Evolutionary conservation across 495 filamentous ascomycete species (phyloP), one percentile per base, ranked within the genome.

Genomic region (Sabuloglossum arenarium): DNA sequence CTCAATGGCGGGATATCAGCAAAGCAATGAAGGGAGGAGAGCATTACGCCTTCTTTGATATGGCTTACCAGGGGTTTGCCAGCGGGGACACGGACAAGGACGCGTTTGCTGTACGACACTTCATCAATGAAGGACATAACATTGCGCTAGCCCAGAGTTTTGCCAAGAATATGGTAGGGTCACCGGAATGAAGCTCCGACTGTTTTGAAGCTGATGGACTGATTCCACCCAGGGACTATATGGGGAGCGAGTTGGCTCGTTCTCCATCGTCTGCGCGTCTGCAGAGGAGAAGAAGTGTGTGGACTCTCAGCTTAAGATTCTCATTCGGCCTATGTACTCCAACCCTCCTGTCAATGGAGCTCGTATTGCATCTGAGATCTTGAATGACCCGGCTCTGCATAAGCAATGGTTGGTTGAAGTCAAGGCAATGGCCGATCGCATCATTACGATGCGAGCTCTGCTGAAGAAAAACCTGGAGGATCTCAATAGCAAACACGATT

Each of bases 31-130:
- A 94, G 79, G 77, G 79, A 69, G 81, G 85, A 70, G 82, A 76
- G 43, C 91, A 97, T 75, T 95, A 81, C 66, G 79, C 88, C 56
- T 95, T 98, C 79, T 98, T 98, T 73, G 91, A 98, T 71, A 98
- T 98, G 91, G 91, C 91, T 59, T 98, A 98, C 77, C 90, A 98
- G 73, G 91, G 91, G 60, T 98, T 98, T 64, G 91, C 91, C 54
- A 88, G 82, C 59, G 91, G 91, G 58, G 80, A 93, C 72, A 90
- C 88, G 51, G 77, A 94, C 71, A 77, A 77, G 64, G 91, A 98
- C 69, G 91, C 91, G 58, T 97, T 93, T 62, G 84, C 91, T 56
- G 77, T 95, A 45, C 75, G 91, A 57, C 73, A 95, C 76, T 98
- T 98, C 65, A 79, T 96, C 65, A 78, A 82, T 69, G 74, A 98